phyloP scores from a whole-genome alignment of 2,329 filamentous ascomycete species.

The Fusarium sp. region DNA sequence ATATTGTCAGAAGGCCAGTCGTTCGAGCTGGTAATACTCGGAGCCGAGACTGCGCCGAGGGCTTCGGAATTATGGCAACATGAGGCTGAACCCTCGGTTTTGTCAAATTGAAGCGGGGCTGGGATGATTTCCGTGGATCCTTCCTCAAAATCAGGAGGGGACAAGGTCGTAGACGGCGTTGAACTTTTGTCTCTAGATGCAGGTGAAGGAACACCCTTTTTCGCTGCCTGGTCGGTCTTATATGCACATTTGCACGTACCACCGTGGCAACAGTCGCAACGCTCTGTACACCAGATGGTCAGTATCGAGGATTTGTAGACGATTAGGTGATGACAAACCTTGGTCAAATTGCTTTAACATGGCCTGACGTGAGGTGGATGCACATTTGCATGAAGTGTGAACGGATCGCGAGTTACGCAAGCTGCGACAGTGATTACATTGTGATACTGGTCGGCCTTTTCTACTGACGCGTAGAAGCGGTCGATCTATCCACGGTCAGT shows the following conservation, averaged over 20 bases:
- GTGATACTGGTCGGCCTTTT: slow-evolving; percentile 38
- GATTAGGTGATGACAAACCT: slow-evolving; percentile 4
- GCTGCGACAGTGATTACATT: slow-evolving; percentile 33
- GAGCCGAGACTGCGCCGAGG: neutral
- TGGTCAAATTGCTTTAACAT: slow-evolving; percentile 13
- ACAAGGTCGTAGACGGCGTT: neutral
- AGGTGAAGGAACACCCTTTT: neutral
- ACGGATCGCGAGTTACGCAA: slow-evolving; percentile 31
- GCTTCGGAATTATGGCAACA: neutral
- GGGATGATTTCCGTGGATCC: fast-evolving
- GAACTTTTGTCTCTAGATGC: neutral
- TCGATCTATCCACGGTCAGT: slow-evolving; percentile 15
- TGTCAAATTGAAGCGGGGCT: neutral
- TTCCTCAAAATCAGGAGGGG: neutral
- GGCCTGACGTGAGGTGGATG: slow-evolving; percentile 8
- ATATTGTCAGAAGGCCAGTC: neutral
- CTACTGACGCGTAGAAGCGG: slow-evolving; percentile 30
- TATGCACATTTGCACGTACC: slow-evolving; percentile 18
- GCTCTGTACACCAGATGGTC: neutral
- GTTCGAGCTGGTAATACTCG: neutral
- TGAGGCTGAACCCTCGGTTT: neutral
- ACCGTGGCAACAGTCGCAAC: slow-evolving; percentile 23
- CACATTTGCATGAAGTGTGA: slow-evolving; percentile 38
- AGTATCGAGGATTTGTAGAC: too few relatives aligned
- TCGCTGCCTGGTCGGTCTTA: neutral